phyloP scores from a whole-genome alignment of 306 rosid genomes.

The Malus sieversii region DNA sequence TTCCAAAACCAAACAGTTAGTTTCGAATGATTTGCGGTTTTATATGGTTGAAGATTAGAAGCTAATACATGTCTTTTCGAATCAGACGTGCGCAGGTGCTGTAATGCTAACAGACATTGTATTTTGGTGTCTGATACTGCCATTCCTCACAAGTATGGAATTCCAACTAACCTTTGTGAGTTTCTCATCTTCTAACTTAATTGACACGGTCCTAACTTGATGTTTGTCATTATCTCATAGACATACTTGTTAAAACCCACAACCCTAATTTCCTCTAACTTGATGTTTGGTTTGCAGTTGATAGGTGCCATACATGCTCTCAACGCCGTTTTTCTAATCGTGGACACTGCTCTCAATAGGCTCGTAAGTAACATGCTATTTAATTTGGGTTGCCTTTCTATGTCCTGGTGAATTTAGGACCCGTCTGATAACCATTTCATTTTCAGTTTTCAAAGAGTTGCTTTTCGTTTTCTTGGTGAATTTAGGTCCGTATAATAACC shows the following conservation, averaged over 20 bases:
- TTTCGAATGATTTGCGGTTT: not conserved
- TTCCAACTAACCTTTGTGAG: constrained; percentile 52
- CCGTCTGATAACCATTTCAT: too few relatives aligned
- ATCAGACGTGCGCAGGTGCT: constrained; percentile 62
- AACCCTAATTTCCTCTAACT: not conserved
- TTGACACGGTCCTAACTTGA: not conserved
- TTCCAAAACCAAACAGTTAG: not conserved
- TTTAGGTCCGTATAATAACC: too few relatives aligned
- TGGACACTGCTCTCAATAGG: constrained; percentile 49
- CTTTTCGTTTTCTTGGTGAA: too few relatives aligned
- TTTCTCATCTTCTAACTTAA: not conserved
- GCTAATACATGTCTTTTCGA: constrained; percentile 4
- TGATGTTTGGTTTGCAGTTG: constrained; percentile 34
- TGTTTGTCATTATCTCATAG: not conserved
- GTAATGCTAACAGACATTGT: constrained; percentile 57
- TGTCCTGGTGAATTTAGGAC: too few relatives aligned
- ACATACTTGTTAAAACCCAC: not conserved
- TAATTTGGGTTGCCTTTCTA: too few relatives aligned
- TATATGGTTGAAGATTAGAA: not conserved
- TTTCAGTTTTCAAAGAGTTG: too few relatives aligned
- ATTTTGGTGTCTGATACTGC: constrained; percentile 66
- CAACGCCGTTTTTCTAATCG: constrained; percentile 43
- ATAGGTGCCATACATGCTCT: constrained; percentile 54
- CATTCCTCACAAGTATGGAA: constrained; percentile 39
- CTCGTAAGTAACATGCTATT: constrained; percentile 36